A percentile compares a stretch with the other conserved stretches of the same genome.
Conservation (phyloP, 2,329 filamentous ascomycete species). For the Paracamarosporium sp. region DNA sequence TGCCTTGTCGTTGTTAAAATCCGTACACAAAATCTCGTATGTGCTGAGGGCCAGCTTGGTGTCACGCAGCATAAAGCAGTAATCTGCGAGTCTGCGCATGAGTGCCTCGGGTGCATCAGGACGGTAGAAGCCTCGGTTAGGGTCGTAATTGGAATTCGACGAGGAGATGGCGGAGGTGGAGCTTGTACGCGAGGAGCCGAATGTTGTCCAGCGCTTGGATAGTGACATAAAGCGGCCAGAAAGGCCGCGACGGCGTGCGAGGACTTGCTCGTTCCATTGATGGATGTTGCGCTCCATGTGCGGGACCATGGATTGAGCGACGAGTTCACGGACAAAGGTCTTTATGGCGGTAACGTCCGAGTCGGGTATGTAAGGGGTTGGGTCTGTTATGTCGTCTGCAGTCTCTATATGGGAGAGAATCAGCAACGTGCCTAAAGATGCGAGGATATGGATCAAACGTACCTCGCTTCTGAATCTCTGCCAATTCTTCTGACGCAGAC, state of each 20-base stretch:
- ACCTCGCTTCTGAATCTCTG: conserved; percentile 72
- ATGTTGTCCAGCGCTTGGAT: conserved; percentile 86
- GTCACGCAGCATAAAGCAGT: conserved; percentile 95
- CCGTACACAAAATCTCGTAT: conserved; percentile 86
- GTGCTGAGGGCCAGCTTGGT: conserved; percentile 92
- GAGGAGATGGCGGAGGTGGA: conserved; percentile 60
- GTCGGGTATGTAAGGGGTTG: conserved; percentile 83
- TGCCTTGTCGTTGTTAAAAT: conserved; percentile 94
- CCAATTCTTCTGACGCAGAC: conserved; percentile 83
- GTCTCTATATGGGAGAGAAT: conserved; percentile 54
- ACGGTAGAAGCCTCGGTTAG: conserved; percentile 77
- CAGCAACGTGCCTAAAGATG: background rate
- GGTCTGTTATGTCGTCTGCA: conserved; percentile 73
- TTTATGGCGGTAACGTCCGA: conserved; percentile 88
- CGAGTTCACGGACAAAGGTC: conserved; percentile 91
- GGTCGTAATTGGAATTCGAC: conserved; percentile 76
- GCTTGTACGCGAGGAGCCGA: conserved; percentile 70
- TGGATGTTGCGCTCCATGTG: conserved; percentile 94
- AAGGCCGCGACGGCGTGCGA: conserved; percentile 85
- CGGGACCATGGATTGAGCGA: conserved; percentile 91
- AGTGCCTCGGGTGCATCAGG: conserved; percentile 86
- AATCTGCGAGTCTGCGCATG: conserved; percentile 92
- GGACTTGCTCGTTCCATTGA: conserved; percentile 96
- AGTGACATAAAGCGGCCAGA: conserved; percentile 94
- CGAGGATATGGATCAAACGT: conserved; percentile 19